phyloP scores from a whole-genome alignment of 2,329 filamentous ascomycete species.

The Neonectria coccinea region DNA sequence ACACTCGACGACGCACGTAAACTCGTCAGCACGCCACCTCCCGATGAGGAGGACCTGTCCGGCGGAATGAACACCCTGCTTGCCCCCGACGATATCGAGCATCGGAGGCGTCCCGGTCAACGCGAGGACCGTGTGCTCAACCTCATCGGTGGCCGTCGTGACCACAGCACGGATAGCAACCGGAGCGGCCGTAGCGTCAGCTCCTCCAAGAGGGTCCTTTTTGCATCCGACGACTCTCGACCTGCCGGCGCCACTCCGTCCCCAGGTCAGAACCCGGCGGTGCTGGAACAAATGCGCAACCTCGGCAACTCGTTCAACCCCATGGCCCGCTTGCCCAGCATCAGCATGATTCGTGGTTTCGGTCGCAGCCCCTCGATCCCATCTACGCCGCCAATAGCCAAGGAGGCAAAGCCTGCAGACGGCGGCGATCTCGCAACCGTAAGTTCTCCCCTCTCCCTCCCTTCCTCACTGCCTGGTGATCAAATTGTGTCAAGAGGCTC shows the following conservation, averaged over 20 bases:
- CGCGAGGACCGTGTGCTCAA: constrained; percentile 76
- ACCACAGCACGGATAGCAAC: constrained; percentile 81
- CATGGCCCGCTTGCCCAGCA: constrained; percentile 80
- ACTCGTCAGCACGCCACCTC: constrained; percentile 80
- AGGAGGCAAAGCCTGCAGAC: constrained; percentile 57
- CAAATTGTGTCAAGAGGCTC: neutral
- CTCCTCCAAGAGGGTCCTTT: constrained; percentile 69
- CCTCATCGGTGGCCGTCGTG: constrained; percentile 79
- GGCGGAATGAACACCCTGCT: constrained; percentile 67
- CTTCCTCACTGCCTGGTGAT: neutral
- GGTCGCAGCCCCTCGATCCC: constrained; percentile 65
- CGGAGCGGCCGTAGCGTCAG: constrained; percentile 73
- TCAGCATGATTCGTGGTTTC: constrained; percentile 81
- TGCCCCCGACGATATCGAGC: constrained; percentile 54
- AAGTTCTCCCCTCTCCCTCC: constrained; percentile 45
- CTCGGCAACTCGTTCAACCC: constrained; percentile 86
- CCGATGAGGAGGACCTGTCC: constrained; percentile 72
- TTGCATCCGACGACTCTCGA: constrained; percentile 56
- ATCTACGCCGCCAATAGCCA: constrained; percentile 52
- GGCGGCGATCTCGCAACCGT: constrained; percentile 70
- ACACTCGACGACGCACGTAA: constrained; percentile 94
- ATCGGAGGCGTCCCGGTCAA: constrained; percentile 44
- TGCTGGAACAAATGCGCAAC: constrained; percentile 84
- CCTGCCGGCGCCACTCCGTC: constrained; percentile 28
- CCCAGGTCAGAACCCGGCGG: constrained; percentile 61